These are phyloP conservation scores for Agrostemma githago DNA, from an alignment of 148 eudicot species.

Conservation along the genomic window DNA sequence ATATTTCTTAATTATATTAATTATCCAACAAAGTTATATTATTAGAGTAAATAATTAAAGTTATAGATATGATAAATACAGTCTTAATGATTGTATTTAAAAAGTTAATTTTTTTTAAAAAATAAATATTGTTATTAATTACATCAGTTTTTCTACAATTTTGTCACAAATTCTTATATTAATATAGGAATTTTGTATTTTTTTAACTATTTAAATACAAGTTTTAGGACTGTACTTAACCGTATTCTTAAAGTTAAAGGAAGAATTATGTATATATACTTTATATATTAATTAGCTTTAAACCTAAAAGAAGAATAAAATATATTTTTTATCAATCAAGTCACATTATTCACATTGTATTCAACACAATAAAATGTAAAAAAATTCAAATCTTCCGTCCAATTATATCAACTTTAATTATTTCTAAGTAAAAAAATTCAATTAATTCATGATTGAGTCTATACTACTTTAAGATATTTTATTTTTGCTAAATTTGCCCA, in stretches of 20 bases:
- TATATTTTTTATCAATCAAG: neutral
- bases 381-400: neutral
- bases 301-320: neutral
- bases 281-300: neutral
- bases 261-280: neutral
- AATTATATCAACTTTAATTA: neutral
- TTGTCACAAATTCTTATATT: too few relatives aligned
- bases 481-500: neutral
- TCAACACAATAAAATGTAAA: neutral
- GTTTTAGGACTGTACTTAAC: too few relatives aligned
- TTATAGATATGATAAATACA: too few relatives aligned
- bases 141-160: too few relatives aligned
- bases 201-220: too few relatives aligned
- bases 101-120: too few relatives aligned
- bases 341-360: constrained; percentile 2
- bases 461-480: neutral
- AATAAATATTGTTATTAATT: too few relatives aligned
- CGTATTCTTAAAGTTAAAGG: neutral
- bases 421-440: neutral
- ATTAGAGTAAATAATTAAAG: too few relatives aligned
- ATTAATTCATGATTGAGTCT: too few relatives aligned
- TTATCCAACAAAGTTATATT: neutral
- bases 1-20: neutral
- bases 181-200: too few relatives aligned
- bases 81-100: too few relatives aligned